Evolutionary conservation across 257 asterid genomes (phyloP).

Genomic region (Nicotiana noctiflora): DNA sequence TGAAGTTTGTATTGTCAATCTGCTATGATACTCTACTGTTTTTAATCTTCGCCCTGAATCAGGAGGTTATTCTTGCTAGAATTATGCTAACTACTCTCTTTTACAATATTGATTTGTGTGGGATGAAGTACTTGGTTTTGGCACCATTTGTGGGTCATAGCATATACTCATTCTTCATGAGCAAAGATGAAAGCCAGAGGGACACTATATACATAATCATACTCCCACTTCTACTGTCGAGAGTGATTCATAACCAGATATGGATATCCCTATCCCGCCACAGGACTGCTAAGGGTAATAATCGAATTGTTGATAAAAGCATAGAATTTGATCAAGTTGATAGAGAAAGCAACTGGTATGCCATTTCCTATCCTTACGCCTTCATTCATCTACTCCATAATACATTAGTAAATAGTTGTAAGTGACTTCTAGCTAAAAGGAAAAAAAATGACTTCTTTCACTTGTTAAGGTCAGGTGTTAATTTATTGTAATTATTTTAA

Average conservation of each 20-base stretch:
- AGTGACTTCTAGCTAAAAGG: too few relatives aligned
- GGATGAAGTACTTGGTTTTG: constrained; percentile 40
- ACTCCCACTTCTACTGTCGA: constrained; percentile 43
- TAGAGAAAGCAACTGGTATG: constrained; percentile 61
- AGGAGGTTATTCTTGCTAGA: too few relatives aligned
- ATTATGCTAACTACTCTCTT: not conserved
- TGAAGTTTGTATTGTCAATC: too few relatives aligned
- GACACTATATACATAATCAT: constrained; percentile 31
- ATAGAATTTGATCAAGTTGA: constrained; percentile 81
- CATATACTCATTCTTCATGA: constrained; percentile 27
- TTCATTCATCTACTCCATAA: too few relatives aligned
- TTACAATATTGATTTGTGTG: not conserved
- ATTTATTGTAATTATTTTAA: too few relatives aligned
- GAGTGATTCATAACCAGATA: constrained; percentile 56
- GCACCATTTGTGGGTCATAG: constrained; percentile 60
- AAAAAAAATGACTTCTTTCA: not conserved
- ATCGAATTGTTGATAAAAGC: constrained; percentile 45
- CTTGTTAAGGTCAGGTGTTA: too few relatives aligned
- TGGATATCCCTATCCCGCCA: constrained; percentile 70
- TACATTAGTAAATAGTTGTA: too few relatives aligned
- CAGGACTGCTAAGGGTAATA: constrained; percentile 55
- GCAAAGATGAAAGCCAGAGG: constrained; percentile 21
- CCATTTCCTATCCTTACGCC: not conserved
- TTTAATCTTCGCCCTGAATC: too few relatives aligned
- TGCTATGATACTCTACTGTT: too few relatives aligned